Evolutionary conservation across 306 rosid genomes (phyloP).

Genomic region (Trifolium fragiferum): DNA sequence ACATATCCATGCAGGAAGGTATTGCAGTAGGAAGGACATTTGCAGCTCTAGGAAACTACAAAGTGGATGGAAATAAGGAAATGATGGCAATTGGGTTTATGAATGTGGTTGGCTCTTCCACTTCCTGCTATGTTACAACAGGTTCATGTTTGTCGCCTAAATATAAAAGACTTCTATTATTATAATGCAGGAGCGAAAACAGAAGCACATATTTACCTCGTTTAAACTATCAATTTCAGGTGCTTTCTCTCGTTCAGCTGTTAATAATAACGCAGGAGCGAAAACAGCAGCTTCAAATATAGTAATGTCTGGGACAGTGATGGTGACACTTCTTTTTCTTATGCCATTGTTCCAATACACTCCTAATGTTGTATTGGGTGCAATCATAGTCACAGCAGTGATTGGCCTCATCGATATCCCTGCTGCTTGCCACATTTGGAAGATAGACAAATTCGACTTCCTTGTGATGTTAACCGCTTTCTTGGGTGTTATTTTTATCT

Average conservation of each 20-base stretch:
- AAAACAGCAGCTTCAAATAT: conserved; percentile 87
- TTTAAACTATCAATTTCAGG: conserved; percentile 57
- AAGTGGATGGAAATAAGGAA: conserved; percentile 96
- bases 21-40: conserved; percentile 98
- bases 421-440: conserved; percentile 77
- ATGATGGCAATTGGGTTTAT: conserved; percentile 97
- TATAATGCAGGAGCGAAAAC: too few species aligned
- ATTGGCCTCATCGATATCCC: conserved; percentile 88
- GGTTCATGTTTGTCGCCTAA: conserved; percentile 49
- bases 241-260: conserved; percentile 92
- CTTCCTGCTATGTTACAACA: conserved; percentile 94
- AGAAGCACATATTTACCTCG: conserved; percentile 19
- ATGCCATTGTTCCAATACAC: conserved; percentile 96
- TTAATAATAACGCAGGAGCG: conserved; percentile 91
- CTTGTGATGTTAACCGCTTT: conserved; percentile 77
- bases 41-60: conserved; percentile 79
- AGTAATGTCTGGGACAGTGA: conserved; percentile 88
- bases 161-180: not conserved
- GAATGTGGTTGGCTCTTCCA: conserved; percentile 91
- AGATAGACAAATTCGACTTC: conserved; percentile 88
- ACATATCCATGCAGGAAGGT: too few species aligned
- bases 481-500: conserved; percentile 80
- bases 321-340: conserved; percentile 89
- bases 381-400: conserved; percentile 92
- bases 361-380: conserved; percentile 85